Percentiles rank a stretch among this genome's conserved stretches.
Evolutionary conservation across 2,329 filamentous ascomycete species (phyloP).

Genomic region (Cercospora berteroae): DNA sequence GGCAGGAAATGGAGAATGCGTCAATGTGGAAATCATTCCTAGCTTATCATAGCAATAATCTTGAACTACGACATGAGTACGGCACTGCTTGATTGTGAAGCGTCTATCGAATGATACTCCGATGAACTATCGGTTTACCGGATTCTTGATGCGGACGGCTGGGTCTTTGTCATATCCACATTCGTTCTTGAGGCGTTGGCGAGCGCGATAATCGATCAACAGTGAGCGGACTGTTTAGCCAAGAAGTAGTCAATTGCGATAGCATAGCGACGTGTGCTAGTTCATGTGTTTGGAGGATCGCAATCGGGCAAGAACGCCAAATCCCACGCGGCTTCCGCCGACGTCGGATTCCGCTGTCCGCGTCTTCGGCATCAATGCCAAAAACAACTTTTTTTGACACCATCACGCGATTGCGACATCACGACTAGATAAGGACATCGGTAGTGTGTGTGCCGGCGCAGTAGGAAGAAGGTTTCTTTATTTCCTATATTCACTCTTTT

Average conservation of each 20-base stretch:
- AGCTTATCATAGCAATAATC: not conserved
- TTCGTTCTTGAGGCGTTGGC: not conserved
- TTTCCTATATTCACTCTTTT: not conserved
- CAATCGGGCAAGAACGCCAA: not conserved
- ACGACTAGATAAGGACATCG: not conserved
- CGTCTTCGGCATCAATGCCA: not conserved
- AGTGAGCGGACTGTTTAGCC: not conserved
- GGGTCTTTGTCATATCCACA: too few relatives aligned
- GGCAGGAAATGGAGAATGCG: not conserved
- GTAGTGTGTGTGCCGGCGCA: not conserved
- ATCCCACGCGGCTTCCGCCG: not conserved
- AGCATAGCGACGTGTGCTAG: not conserved
- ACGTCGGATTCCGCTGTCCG: not conserved
- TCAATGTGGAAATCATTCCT: not conserved
- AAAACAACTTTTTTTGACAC: slow-evolving; percentile 1
- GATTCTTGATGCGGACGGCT: not conserved
- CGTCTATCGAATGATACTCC: not conserved
- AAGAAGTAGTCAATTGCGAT: not conserved
- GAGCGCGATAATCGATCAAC: not conserved
- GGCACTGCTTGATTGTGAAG: not conserved
- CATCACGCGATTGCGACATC: slow-evolving; percentile 1
- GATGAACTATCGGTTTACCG: not conserved
- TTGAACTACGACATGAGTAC: not conserved
- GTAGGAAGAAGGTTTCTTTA: not conserved
- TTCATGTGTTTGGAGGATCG: not conserved